Evolutionary conservation across 2,329 filamentous ascomycete species (phyloP), one percentile per base, ranked within the genome.

Genomic region (Clonostachys solani): DNA sequence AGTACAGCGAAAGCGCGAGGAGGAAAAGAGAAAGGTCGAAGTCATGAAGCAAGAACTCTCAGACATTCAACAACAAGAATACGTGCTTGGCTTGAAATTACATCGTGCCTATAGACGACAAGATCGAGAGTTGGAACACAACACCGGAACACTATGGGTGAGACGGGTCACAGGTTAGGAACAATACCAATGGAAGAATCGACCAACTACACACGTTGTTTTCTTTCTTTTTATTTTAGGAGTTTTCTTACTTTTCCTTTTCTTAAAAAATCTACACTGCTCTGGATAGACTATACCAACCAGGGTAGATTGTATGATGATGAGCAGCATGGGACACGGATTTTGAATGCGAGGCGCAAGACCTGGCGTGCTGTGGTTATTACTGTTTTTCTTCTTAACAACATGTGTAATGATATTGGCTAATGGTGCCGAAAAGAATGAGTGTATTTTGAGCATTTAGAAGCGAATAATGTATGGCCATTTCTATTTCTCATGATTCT

Each of bases 101-200:
- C 81, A 89, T 61, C 73, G 86, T 18, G 84, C 86, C 10, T 86
- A 87, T 67, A 92, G 89, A 70, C 78, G 88, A 43, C 75, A 83
- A 55, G 87, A 92, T 56, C 79, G 84, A 52, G 78, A 86, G 45
- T 76, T 75, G 3, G 73, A 75, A 34, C 86, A 75, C 56, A 83
- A 88, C 57, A 81, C 80, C 12, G 85, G 83, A 1, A 80, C 80
- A 33, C 67, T 95, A 10, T 95, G 89, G 89, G 86, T 95, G 44
- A 79, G 85, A 58, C 77, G 89, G 52, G 84, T 91, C 50, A 91
- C 87, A 17, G 23, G 23, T 10, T 29, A 29, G 9, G 23, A 29
- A 29, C 23, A 29, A 29, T 29, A 29, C 23, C 23, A 29, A 29
- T 29, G 23, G 23, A 10, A 29, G 23, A 29, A 29, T 10, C 23